Percentiles rank a stretch among this genome's conserved stretches.
Evolutionary conservation across 345 rosid genomes (phyloP).

Genomic region (Orychophragmus violaceus): DNA sequence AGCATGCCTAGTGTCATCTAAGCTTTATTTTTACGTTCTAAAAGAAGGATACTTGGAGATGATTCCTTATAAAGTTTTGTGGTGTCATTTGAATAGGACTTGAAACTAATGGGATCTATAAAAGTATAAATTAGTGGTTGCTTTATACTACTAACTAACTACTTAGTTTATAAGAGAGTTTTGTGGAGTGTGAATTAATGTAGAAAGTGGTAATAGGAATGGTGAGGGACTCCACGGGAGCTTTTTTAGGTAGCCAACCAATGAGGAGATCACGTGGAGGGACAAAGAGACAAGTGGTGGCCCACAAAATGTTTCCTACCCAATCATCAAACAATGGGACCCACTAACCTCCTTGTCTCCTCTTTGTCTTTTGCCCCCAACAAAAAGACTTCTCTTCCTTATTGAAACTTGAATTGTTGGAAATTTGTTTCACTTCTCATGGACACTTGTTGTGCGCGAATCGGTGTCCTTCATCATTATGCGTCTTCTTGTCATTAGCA

Average conservation of each 20-base stretch:
- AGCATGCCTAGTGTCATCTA: background rate
- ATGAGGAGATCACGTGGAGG: slow-evolving; percentile 24
- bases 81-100: slow-evolving; percentile 2
- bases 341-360: slow-evolving; percentile 35
- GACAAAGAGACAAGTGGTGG: slow-evolving; percentile 47
- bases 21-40: background rate
- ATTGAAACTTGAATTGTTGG: slow-evolving; percentile 31
- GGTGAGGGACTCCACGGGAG: slow-evolving; percentile 10
- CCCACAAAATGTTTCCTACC: slow-evolving; percentile 48
- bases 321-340: slow-evolving; percentile 41
- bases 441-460: slow-evolving; percentile 21
- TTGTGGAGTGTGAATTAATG: slow-evolving; percentile 9
- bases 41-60: background rate
- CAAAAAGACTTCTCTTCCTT: slow-evolving; percentile 7
- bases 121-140: slow-evolving; percentile 12
- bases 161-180: slow-evolving; percentile 6
- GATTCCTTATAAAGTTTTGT: background rate
- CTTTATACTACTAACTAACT: slow-evolving; percentile 6
- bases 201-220: slow-evolving; percentile 22
- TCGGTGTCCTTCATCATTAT: slow-evolving; percentile 19
- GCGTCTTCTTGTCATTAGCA: slow-evolving; percentile 9
- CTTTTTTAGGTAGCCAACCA: slow-evolving; percentile 13
- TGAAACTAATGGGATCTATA: slow-evolving; percentile 26
- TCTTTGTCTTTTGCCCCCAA: slow-evolving; percentile 12
- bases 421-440: slow-evolving; percentile 26